Conservation (phyloP, 2,329 filamentous ascomycete species). For the Didymella segeticola region DNA sequence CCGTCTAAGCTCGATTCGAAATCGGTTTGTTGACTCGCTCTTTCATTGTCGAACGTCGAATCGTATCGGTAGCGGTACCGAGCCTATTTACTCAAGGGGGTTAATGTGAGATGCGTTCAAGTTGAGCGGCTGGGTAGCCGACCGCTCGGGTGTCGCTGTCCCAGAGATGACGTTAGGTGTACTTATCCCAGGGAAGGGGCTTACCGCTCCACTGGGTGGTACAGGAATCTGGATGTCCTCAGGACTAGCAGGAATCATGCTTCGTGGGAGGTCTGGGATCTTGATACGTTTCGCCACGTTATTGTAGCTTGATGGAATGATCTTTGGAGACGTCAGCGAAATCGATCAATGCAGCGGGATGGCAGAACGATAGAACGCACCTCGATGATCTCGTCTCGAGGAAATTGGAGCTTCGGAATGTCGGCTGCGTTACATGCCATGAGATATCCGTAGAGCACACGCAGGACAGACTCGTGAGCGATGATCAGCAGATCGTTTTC, state of each 20-base stretch:
- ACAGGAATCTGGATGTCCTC: conserved; percentile 83
- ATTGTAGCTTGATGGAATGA: conserved; percentile 96
- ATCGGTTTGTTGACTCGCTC: conserved; percentile 30
- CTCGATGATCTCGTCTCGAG: conserved; percentile 96
- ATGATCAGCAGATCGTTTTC: conserved; percentile 98
- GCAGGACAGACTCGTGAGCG: conserved; percentile 95
- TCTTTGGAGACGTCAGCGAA: conserved; percentile 55
- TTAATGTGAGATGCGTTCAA: conserved; percentile 41
- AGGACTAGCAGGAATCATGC: conserved; percentile 77
- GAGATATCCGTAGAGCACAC: conserved; percentile 94
- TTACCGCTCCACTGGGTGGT: conserved; percentile 61
- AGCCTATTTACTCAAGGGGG: conserved; percentile 33
- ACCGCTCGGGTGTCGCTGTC: conserved; percentile 31
- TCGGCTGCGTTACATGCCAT: conserved; percentile 98
- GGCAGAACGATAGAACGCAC: conserved; percentile 47
- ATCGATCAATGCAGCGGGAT: background rate
- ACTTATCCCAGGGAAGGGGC: conserved; percentile 52
- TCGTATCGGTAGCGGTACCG: conserved; percentile 25
- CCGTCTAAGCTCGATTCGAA: conserved; percentile 25
- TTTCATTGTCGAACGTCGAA: conserved; percentile 30
- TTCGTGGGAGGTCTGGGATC: conserved; percentile 72
- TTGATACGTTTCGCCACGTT: conserved; percentile 92
- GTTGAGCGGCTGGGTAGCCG: conserved; percentile 30
- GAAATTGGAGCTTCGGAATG: conserved; percentile 91
- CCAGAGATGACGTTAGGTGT: conserved; percentile 43